Percentiles rank a stretch among this genome's conserved stretches.
Evolutionary conservation across 164 flowering plant species (phyloP).

Genomic region (Magnolia changhungtana): DNA sequence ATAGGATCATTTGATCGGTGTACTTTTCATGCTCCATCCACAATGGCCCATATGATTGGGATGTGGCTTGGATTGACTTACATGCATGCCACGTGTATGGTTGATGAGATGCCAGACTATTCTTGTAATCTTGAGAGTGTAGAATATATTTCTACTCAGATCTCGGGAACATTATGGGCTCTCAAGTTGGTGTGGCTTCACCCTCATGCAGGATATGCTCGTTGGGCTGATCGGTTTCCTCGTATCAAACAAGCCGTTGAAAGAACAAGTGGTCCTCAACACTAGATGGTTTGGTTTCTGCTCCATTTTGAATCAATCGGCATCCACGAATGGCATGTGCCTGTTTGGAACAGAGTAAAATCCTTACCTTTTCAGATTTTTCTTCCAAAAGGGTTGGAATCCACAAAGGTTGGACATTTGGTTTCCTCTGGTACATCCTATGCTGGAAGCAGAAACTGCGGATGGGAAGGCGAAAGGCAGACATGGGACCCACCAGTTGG

Average conservation of each 20-base stretch:
- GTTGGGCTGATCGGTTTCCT: constrained; percentile 71
- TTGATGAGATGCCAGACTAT: too few species aligned
- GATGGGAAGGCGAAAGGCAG: neutral
- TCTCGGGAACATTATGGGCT: too few species aligned
- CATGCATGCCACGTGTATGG: neutral
- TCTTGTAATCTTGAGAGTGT: too few species aligned
- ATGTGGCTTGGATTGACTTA: neutral
- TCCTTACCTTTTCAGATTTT: neutral
- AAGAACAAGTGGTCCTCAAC: constrained; percentile 17
- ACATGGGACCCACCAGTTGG: neutral
- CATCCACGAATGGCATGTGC: too few species aligned
- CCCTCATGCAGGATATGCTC: constrained; percentile 47
- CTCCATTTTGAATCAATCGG: neutral
- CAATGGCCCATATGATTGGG: neutral
- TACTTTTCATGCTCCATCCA: neutral
- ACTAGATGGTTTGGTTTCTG: neutral
- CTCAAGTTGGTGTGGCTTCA: neutral
- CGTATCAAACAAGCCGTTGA: constrained; percentile 43
- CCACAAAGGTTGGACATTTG: neutral
- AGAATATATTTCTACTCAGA: too few species aligned
- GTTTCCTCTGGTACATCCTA: neutral
- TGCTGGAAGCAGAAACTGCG: neutral
- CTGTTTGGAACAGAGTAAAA: too few species aligned
- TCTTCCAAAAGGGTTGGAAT: neutral
- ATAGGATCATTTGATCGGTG: neutral